Evolutionary conservation across 805 yeast genomes (phyloP), one percentile per base, ranked within the genome.

Genomic region (Ogataea zsoltii): DNA sequence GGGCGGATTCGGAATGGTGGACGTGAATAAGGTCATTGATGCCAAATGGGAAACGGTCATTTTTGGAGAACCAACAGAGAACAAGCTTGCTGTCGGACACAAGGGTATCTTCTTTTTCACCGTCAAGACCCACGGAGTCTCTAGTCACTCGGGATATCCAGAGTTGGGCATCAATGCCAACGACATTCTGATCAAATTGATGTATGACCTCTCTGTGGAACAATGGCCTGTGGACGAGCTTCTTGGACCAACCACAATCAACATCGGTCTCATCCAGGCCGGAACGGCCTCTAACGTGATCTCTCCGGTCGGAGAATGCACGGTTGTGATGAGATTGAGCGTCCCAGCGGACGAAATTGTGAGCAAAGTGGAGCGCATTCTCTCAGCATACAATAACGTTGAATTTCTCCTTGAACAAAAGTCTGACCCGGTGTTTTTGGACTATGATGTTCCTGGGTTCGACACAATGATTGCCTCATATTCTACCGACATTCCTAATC

Each of bases 61-160:
- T 25, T 84, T 83, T 64, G 90, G 90, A 11, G 91, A 84, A 60
- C 91, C 91, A 10, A 84, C 91, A 0, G 88, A 83, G 52, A 68
- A 76, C 58, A 81, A 79, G 54, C 67, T 84, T 16, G 88, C 85
- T 12, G 76, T 76, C 4, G 90, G 89, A 11, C 91, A 84, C 58
- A 84, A 84, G 62, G 88, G 88, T 13, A 65, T 71, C 30, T 75
- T 68, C 35, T 53, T 66, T 42, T 72, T 75, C 29, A 57, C 67
- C 4, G 48, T 80, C 19, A 48, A 60, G 14, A 78, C 74, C n/a
- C 53, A 58, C n/a, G 89, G 88, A 3, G 69, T 71, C 44, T 76
- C 87, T 2, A 67, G 80, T 3, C 90, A 84, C 57, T 77, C 84
- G 2, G 88, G 88, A 1, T 82, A 83, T 61, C 91, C 91, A 7